Base-by-base conservation (phyloP, 108 stramenopile species). In the Skeletonema potamos region DNA sequence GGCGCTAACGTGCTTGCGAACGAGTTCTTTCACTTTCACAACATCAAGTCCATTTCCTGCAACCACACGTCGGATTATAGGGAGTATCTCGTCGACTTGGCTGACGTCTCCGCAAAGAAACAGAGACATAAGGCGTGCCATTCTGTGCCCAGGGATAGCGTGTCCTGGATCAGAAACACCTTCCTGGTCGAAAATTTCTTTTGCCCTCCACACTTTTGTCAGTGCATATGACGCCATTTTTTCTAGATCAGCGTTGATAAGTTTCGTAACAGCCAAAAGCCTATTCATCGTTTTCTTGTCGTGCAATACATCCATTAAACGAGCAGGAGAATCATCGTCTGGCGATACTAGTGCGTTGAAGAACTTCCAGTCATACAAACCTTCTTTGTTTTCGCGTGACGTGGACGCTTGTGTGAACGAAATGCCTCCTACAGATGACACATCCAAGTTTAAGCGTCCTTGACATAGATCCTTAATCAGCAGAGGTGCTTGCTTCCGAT, bases 291-390 rank as follows among this genome's bases (percentile, higher is more conserved):
- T 84, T 41, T 90, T 81, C 58, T 91, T 89, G 69, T 92, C 94
- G 60, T 95, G 88, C 24, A 95, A 51, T 6, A 95, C 90, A 72
- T 95, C 85, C 51, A 92, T 56, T 18, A 92, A 77, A 6, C 86
- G 77, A 32, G 76, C 80, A 7, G 82, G 68, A 22, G 94, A 89
- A 43, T 89, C 85, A 15, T 89, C 82, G 59, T 93, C 91, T 2
- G 95, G 95, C 1, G 89, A 89, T 24, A 96, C 92, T 6, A 96
- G 57, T 2, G 95, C 95, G 69, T 93, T 93, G 85, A 96, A 96
- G 62, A 96, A 96, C 61, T 90, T 71, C 60, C 60, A 62, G 36
- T 61, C 61, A 39, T 54, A 63, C 41, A 63, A 18, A 1, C 72
- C 83, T 62, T 90, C 88, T 74, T 87, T 88, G 59, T 94, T 82